Evolutionary conservation across 2,329 filamentous ascomycete species (phyloP), one percentile per base, ranked within the genome.

Genomic region (Talaromyces sp.): DNA sequence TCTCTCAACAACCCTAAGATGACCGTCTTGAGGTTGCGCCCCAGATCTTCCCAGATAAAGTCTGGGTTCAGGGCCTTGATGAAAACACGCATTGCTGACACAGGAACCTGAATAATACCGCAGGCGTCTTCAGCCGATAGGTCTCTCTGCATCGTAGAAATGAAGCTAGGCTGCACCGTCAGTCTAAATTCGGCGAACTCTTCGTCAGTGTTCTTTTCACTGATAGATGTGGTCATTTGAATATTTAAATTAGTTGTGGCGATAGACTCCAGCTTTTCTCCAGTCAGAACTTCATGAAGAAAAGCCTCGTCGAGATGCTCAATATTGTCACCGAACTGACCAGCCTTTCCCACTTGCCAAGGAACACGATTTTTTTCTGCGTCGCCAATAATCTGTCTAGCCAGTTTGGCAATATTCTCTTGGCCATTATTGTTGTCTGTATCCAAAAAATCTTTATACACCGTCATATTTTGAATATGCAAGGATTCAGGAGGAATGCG

Each of bases 1-100:
- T 58, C 27, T 58, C 43, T 58, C 52, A 63, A 57, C 41, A 63
- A 58, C 27, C 52, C 39, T 11, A 63, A 56, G 19, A 63, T 49
- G 13, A 63, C 61, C 50, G 16, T n/a, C 37, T 58, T 63, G 39
- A 63, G 58, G 31, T 58, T 63, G n/a, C 45, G n/a, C 19, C 19
- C 52, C 52, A 63, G n/a, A 57, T 63, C 33, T 11, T 54, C 60
- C 60, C 47, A 62, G 24, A 33, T 22, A 50, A 50, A 50, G 7
- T n/a, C 24, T 50, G 47, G 47, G 6, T 50, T 27, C 2, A 50
- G 47, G 16, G 47, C 47, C 47, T 31, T 50, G 13, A 10, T 16
- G 2, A 50, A 50, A 27, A 50, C 22, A 31, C 47, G 47, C 47
- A 50, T 50, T 50, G 47, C 13, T 4, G 47, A 31, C 47, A 50